Conservation (phyloP, 1,284 basidiomycete species). For the Athelia psychrophila region DNA sequence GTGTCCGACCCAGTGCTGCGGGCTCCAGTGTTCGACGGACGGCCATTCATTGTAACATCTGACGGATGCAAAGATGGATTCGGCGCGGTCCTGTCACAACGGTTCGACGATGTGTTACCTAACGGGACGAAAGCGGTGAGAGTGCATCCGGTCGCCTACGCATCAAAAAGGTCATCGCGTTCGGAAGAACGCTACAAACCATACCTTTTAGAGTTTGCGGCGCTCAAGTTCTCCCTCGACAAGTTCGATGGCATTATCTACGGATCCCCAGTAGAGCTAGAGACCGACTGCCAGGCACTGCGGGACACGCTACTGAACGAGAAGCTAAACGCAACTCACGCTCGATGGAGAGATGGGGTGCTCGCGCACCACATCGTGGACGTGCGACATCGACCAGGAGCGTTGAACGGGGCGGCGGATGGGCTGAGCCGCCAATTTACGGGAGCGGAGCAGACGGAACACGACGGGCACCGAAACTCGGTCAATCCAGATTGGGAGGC, state of each 20-base stretch:
- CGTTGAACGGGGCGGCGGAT: constrained; percentile 12
- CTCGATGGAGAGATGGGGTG: neutral
- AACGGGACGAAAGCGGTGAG: too few species aligned
- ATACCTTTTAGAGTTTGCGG: constrained; percentile 27
- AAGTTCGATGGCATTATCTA: constrained; percentile 25
- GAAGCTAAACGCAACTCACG: constrained; percentile 5
- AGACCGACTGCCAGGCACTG: constrained; percentile 30
- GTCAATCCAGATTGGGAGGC: constrained; percentile 28
- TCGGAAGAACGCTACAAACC: constrained; percentile 30
- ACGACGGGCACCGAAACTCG: constrained; percentile 31
- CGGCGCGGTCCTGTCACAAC: too few species aligned
- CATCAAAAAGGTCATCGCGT: constrained; percentile 25
- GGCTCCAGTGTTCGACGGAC: too few species aligned
- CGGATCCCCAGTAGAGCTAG: constrained; percentile 25
- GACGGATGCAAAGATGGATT: too few species aligned
- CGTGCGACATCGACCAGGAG: neutral
- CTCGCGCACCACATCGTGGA: neutral
- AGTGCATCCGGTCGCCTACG: constrained; percentile 26
- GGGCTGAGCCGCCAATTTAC: constrained; percentile 19
- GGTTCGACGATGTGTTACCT: too few species aligned
- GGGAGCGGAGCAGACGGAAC: constrained; percentile 6
- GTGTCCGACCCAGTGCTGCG: constrained; percentile 26
- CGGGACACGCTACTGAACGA: constrained; percentile 9
- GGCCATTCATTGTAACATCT: too few species aligned
- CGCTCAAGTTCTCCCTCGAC: constrained; percentile 21